Percentiles rank a stretch among this genome's conserved stretches.
These are phyloP conservation scores for Herpetospermum pedunculosum DNA, from an alignment of 306 rosid species.

Conservation along the genomic window DNA sequence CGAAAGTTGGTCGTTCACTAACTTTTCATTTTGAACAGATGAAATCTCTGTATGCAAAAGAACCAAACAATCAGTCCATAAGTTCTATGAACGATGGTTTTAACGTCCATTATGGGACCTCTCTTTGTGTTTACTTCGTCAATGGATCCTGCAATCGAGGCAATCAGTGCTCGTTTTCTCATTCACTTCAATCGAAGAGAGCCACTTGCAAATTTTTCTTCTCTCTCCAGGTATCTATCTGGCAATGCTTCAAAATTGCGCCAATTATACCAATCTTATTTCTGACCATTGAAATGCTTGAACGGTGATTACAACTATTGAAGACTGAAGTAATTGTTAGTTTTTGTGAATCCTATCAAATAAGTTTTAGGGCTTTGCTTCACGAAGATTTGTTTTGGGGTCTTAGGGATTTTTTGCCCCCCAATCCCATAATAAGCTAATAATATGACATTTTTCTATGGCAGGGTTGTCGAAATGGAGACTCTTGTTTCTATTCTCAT, in stretches of 20 bases:
- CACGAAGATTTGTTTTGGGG: neutral
- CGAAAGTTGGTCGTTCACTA: conserved; percentile 11
- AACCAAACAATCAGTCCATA: conserved; percentile 24
- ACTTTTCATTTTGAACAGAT: conserved; percentile 33
- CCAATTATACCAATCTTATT: neutral
- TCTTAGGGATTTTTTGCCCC: neutral
- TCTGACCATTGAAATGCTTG: neutral
- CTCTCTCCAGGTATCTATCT: conserved; percentile 49
- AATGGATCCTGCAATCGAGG: conserved; percentile 56
- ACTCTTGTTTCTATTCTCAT: conserved; percentile 59
- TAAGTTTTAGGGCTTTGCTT: neutral
- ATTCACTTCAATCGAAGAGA: conserved; percentile 43
- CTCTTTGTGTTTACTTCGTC: conserved; percentile 45
- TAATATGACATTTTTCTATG: neutral
- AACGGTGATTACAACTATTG: neutral
- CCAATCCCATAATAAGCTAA: neutral
- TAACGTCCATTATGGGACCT: conserved; percentile 18
- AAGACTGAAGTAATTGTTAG: neutral
- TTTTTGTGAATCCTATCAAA: neutral
- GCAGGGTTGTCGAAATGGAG: conserved; percentile 82
- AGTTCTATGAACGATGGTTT: conserved; percentile 14
- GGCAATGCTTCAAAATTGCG: neutral
- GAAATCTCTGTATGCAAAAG: conserved; percentile 31
- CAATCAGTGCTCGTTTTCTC: conserved; percentile 52
- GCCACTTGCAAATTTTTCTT: conserved; percentile 61